Evolutionary conservation across 768 basidiomycete species (phyloP).

Genomic region (Tephrocybe rancida): DNA sequence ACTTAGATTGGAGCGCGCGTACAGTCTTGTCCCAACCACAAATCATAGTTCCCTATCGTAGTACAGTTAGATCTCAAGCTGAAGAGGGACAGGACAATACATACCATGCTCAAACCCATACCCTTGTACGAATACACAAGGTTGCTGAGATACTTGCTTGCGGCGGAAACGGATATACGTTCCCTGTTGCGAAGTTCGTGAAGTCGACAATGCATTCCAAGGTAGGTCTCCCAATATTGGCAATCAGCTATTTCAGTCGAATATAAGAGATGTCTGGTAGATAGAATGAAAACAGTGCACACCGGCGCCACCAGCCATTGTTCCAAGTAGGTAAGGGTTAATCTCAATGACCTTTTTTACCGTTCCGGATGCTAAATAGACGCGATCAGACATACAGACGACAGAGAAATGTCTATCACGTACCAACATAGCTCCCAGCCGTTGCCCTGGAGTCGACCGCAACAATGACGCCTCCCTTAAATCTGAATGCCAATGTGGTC

Average conservation of each 20-base stretch:
- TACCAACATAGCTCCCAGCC: conserved; percentile 95
- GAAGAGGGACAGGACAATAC: conserved; percentile 23
- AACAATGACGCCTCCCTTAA: conserved; percentile 97
- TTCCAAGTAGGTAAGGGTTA: conserved; percentile 97
- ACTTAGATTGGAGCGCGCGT: conserved; percentile 25
- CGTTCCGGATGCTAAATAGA: conserved; percentile 80
- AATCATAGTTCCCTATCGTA: conserved; percentile 92
- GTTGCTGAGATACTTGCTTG: conserved; percentile 96
- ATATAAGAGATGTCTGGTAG: neutral
- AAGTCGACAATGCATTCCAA: conserved; percentile 95
- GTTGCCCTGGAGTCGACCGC: conserved; percentile 99
- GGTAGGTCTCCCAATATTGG: conserved; percentile 98
- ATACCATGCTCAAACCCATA: conserved; percentile 98
- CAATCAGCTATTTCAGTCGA: conserved; percentile 77
- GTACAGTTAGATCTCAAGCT: conserved; percentile 2
- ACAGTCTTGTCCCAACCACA: conserved; percentile 99
- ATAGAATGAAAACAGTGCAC: conserved; percentile 25
- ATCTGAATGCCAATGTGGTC: conserved; percentile 96
- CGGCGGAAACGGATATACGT: conserved; percentile 98
- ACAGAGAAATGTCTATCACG: conserved; percentile 21
- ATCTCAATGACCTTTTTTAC: conserved; percentile 99
- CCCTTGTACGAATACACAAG: conserved; percentile 98
- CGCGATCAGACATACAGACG: conserved; percentile 1
- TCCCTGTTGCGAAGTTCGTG: conserved; percentile 96
- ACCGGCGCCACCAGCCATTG: conserved; percentile 99